Percentiles rank a stretch among this genome's conserved stretches.
Evolutionary conservation across 352 stramenopile species (phyloP).

Genomic region (Nannochloropsis limnetica): DNA sequence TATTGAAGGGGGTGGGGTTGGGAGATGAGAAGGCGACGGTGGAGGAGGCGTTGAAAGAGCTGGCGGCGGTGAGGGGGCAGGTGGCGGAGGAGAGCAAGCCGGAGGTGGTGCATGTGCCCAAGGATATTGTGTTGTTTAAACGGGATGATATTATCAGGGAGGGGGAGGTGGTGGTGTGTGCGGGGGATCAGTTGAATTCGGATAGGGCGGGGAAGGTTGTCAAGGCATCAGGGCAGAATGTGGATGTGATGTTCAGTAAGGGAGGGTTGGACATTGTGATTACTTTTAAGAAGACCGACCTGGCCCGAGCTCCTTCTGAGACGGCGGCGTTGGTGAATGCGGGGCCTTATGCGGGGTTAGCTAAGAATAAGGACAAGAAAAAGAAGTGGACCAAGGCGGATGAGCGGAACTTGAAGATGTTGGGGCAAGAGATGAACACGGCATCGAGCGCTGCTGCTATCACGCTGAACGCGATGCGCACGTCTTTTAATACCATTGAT

Average conservation of each 20-base stretch:
- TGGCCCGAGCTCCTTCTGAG: not conserved
- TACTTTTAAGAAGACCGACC: conserved; percentile 20
- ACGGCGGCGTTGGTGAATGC: conserved; percentile 9
- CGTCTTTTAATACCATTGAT: conserved; percentile 61
- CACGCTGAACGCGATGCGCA: conserved; percentile 52
- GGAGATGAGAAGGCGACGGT: conserved; percentile 5
- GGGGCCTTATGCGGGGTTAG: conserved; percentile 1
- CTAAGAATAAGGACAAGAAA: conserved; percentile 23
- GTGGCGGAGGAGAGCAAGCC: conserved; percentile 24
- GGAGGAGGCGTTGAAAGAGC: conserved; percentile 35
- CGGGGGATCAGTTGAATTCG: conserved; percentile 21
- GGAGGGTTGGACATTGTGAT: conserved; percentile 15
- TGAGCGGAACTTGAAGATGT: conserved; percentile 11
- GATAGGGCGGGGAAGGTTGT: conserved; percentile 25
- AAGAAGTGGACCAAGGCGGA: conserved; percentile 32
- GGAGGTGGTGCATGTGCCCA: not conserved
- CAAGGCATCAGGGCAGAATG: conserved; percentile 13
- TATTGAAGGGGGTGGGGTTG: conserved; percentile 21
- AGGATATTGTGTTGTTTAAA: not conserved
- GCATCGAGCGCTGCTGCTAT: not conserved
- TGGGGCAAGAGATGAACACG: not conserved
- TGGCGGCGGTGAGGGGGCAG: not conserved
- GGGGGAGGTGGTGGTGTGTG: conserved; percentile 17
- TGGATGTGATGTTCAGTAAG: conserved; percentile 34
- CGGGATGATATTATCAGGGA: not conserved